Evolutionary conservation across 371 early-diverging fungal species (phyloP).

Genomic region (Funneliformis caledonium): DNA sequence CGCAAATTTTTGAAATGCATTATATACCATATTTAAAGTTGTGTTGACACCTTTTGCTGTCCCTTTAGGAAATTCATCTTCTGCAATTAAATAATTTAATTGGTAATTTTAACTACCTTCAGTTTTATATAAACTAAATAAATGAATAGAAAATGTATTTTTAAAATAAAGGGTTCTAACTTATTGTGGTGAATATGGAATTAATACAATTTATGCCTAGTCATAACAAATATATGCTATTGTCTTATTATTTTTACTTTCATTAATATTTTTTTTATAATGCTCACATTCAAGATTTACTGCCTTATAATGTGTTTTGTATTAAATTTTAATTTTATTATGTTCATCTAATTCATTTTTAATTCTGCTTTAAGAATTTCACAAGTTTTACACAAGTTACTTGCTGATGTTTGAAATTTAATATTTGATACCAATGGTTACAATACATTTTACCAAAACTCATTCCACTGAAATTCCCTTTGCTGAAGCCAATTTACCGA

Average conservation of each 20-base stretch:
- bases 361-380: conserved; percentile 1
- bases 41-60: too few species aligned
- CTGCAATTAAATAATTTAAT: background rate
- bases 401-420: background rate
- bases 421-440: too few species aligned
- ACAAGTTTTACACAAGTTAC: background rate
- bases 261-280: conserved; percentile 29
- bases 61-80: too few species aligned
- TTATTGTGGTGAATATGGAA: conserved; percentile 19
- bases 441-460: too few species aligned
- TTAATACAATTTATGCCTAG: background rate
- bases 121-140: conserved; percentile 13
- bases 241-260: background rate
- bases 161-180: conserved; percentile 7
- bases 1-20: too few species aligned
- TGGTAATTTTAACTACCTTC: background rate
- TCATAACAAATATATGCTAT: conserved; percentile 18
- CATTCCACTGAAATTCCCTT: too few species aligned
- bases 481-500: too few species aligned
- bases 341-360: background rate
- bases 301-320: background rate
- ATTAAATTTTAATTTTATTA: background rate
- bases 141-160: background rate
- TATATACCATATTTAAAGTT: too few species aligned
- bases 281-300: background rate